Evolutionary conservation across 208 protist species (phyloP), one percentile per base, ranked within the genome.

Genomic region (Naegleria gruberi): DNA sequence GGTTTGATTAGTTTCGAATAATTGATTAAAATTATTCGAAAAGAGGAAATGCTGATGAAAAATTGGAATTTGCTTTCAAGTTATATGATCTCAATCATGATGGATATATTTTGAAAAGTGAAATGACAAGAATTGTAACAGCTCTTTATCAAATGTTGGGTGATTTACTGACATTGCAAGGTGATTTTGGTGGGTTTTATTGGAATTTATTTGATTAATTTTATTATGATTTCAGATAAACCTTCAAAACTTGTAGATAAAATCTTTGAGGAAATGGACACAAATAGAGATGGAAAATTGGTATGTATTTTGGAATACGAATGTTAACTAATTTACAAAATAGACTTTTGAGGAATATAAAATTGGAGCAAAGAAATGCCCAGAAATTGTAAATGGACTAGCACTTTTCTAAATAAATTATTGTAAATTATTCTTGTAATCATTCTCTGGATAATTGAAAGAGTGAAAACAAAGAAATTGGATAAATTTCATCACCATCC

Each of bases 251-350:
- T 90, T 40, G 87, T 90, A 23, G 44, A 82, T 23, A 90, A 90
- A 74, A 90, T 90, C 8, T 90, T 90, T 74, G 15, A 17, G 41
- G 87, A 90, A 41, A 90, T 90, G 87, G 87, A 90, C 30, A 43
- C 81, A 4, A 41, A 90, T 40, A 51, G 45, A n/a, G 87, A 90
- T 55, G 87, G 47, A 8, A 90, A 26, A 42, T 23, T 90, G 12
- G 51, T 65, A 65, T 30, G 51, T 65, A 55, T 5, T 55, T 55
- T 15, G 15, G 46, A 5, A 19, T 19, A 55, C 5, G 5, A 55
- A 5, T 55, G 5, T 55, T n/a, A n/a, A n/a, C n/a, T n/a, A 55
- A 19, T 55, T 55, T 5, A 55, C 46, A 5, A 65, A 65, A 65
- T 1, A 65, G 19, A 57, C n/a, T 12, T 57, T 55, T 40, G 46